These are phyloP conservation scores for Fusarium stilboides DNA, from an alignment of 2,329 filamentous ascomycete species.

Conservation along the genomic window DNA sequence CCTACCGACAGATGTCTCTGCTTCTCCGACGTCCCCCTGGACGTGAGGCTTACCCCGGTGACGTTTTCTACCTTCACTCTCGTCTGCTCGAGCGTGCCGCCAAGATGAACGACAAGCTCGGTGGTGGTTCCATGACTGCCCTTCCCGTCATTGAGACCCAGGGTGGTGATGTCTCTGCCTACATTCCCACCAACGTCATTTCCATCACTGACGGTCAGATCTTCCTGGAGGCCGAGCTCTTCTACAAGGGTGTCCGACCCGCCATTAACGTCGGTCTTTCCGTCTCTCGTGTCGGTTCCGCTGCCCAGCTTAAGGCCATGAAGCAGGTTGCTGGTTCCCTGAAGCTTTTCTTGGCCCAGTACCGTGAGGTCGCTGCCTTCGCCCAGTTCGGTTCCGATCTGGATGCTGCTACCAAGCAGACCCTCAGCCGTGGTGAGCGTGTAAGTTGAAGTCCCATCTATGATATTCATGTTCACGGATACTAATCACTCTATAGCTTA, in stretches of 20 bases:
- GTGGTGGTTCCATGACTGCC: slow-evolving; percentile 96
- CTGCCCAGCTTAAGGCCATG: slow-evolving; percentile 99
- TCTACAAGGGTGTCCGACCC: slow-evolving; percentile 99
- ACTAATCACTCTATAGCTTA: slow-evolving; percentile 70
- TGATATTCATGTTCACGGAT: background rate
- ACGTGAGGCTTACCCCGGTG: slow-evolving; percentile 99
- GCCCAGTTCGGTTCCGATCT: slow-evolving; percentile 99
- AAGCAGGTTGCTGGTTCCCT: slow-evolving; percentile 99
- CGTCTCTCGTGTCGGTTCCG: slow-evolving; percentile 99
- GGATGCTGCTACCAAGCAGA: slow-evolving; percentile 99
- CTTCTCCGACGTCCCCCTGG: slow-evolving; percentile 97
- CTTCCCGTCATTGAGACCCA: slow-evolving; percentile 99
- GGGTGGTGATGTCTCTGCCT: slow-evolving; percentile 99
- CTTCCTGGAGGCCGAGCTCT: slow-evolving; percentile 98
- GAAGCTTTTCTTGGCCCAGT: slow-evolving; percentile 99
- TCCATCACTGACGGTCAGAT: slow-evolving; percentile 99
- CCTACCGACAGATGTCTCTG: slow-evolving; percentile 99
- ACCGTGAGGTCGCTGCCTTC: slow-evolving; percentile 99
- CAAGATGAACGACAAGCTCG: slow-evolving; percentile 97
- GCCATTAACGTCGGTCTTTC: slow-evolving; percentile 99
- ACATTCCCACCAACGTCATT: slow-evolving; percentile 99
- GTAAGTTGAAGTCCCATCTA: slow-evolving; percentile 67
- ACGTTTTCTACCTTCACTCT: slow-evolving; percentile 99
- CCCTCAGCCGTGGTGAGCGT: slow-evolving; percentile 97
- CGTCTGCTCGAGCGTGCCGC: slow-evolving; percentile 99